Conservation (phyloP, 2,329 filamentous ascomycete genomes). For the Remersonia thermophila region DNA sequence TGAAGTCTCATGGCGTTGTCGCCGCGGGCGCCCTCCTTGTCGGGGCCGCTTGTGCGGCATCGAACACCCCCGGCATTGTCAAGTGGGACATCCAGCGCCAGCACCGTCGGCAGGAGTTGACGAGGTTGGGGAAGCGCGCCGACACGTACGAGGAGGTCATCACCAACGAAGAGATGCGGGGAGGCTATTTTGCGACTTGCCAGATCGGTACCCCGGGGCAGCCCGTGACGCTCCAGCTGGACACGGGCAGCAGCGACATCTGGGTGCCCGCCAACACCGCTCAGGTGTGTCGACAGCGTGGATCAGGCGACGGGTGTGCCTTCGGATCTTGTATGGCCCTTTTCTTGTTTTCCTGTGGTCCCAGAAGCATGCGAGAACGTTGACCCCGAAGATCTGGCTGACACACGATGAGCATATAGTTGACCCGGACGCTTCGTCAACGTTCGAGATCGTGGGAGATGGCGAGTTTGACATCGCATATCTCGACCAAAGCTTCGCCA, state of each 20-base stretch:
- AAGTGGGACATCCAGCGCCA: constrained; percentile 36
- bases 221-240: constrained; percentile 44
- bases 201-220: constrained; percentile 46
- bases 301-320: not conserved
- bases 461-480: constrained; percentile 46
- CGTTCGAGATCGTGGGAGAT: constrained; percentile 31
- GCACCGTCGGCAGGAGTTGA: constrained; percentile 11
- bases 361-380: constrained; percentile 3
- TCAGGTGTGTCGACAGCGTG: not conserved
- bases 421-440: constrained; percentile 31
- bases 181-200: constrained; percentile 46
- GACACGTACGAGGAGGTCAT: constrained; percentile 31
- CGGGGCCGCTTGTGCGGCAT: constrained; percentile 12
- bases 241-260: constrained; percentile 54
- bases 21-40: constrained; percentile 16
- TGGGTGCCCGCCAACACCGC: constrained; percentile 36
- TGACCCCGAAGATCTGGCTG: constrained; percentile 13
- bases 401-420: constrained; percentile 28
- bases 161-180: constrained; percentile 30
- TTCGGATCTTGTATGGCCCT: not conserved
- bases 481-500: constrained; percentile 45
- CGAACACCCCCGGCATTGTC: constrained; percentile 24
- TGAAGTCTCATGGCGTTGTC: constrained; percentile 16
- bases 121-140: constrained; percentile 26
- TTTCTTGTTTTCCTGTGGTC: no score